phyloP scores from a whole-genome alignment of 352 stramenopile genomes.

The Pythium periplocum region DNA sequence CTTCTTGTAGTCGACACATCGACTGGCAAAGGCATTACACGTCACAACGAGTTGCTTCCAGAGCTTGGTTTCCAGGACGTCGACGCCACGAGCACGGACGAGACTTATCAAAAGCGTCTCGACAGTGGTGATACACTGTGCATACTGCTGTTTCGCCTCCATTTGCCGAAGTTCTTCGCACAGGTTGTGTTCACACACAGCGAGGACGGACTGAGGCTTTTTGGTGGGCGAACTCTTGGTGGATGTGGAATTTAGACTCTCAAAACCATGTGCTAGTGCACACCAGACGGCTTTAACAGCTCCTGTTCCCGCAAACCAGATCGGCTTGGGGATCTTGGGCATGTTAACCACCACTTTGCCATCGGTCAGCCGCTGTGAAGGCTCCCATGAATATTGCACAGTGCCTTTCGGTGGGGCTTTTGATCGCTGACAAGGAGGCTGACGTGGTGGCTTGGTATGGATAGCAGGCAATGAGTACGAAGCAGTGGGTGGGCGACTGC shows the following conservation, averaged over 20 bases:
- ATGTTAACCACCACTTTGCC: conserved; percentile 77
- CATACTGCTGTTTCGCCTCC: conserved; percentile 75
- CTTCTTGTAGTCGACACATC: conserved; percentile 79
- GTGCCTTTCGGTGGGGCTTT: conserved; percentile 1
- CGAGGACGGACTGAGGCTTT: conserved; percentile 4
- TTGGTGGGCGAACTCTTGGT: neutral
- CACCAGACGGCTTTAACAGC: conserved; percentile 83
- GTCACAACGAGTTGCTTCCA: conserved; percentile 91
- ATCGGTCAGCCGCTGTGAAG: conserved; percentile 44
- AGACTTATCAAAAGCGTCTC: conserved; percentile 72
- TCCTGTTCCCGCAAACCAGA: conserved; percentile 84
- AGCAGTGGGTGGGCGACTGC: neutral
- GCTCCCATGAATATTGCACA: conserved; percentile 68
- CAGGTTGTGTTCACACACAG: conserved; percentile 53
- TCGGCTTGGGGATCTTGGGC: conserved; percentile 67
- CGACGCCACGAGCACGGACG: conserved; percentile 46
- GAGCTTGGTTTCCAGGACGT: conserved; percentile 58
- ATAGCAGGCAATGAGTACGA: conserved; percentile 23
- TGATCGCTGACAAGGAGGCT: too few species aligned
- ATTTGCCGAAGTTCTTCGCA: conserved; percentile 76
- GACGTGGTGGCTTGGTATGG: neutral
- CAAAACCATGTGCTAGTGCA: conserved; percentile 49
- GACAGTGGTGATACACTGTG: conserved; percentile 72
- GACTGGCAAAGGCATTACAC: conserved; percentile 84
- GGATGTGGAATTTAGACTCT: conserved; percentile 13